Percentiles rank a stretch among this genome's conserved stretches.
These are phyloP conservation scores for Botryotinia calthae DNA, from an alignment of 2,329 filamentous ascomycete genomes.

Conservation along the genomic window DNA sequence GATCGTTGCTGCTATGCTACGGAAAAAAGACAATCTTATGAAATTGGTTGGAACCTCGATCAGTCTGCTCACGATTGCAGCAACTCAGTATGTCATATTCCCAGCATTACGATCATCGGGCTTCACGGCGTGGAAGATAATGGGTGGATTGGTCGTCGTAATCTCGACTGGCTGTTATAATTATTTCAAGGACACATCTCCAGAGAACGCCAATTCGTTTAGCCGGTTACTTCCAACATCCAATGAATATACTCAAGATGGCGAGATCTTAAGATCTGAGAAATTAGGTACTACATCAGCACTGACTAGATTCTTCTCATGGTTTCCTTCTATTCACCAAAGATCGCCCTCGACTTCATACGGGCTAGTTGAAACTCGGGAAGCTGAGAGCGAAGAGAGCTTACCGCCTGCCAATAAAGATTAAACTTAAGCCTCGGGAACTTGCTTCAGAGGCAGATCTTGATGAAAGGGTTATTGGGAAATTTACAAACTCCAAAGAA, in stretches of 20 bases:
- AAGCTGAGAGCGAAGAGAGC: neutral
- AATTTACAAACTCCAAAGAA: neutral
- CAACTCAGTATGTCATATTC: slow-evolving; percentile 27
- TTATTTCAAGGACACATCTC: slow-evolving; percentile 24
- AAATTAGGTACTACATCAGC: neutral
- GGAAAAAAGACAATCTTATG: slow-evolving; percentile 29
- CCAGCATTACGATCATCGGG: slow-evolving; percentile 23
- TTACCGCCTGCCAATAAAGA: neutral
- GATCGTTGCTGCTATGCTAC: slow-evolving; percentile 27
- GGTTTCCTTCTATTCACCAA: neutral
- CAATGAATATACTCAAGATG: neutral
- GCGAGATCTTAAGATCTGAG: neutral
- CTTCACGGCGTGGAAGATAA: slow-evolving; percentile 25
- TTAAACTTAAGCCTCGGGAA: neutral
- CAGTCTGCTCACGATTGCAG: slow-evolving; percentile 27
- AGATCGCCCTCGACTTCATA: neutral
- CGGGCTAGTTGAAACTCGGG: neutral
- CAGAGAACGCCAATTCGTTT: neutral
- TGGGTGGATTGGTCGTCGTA: slow-evolving; percentile 27
- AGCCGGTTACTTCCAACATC: neutral
- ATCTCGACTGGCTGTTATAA: slow-evolving; percentile 30
- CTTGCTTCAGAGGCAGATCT: too few species aligned
- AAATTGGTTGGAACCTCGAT: slow-evolving; percentile 29
- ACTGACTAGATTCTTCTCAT: neutral
- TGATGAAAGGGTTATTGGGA: neutral